Percentiles rank a stretch among this genome's conserved stretches.
Conservation (phyloP, 2,329 filamentous ascomycete species). For the Neurospora sp. region DNA sequence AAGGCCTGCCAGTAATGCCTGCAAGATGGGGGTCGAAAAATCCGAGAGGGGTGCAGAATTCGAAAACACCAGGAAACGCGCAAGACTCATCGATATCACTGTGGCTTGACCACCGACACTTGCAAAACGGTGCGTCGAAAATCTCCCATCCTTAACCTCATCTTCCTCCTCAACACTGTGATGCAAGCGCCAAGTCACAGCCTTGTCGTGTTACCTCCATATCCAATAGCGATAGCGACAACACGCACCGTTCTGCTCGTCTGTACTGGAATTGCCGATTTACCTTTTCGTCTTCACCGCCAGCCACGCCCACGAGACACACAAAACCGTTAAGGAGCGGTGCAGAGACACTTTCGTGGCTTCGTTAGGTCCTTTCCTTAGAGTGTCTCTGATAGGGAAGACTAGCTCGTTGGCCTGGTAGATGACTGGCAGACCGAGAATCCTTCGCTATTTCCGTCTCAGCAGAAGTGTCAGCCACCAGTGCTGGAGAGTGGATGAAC, state of each 20-base stretch:
- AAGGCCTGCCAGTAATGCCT: not conserved
- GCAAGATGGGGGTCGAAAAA: not conserved
- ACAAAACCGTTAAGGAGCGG: not conserved
- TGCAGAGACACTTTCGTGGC: not conserved
- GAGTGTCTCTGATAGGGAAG: not conserved
- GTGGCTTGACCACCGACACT: not conserved
- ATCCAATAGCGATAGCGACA: not conserved
- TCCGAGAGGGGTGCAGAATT: not conserved
- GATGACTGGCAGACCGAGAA: not conserved
- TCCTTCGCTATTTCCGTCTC: not conserved
- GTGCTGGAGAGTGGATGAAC: not conserved
- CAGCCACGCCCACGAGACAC: not conserved
- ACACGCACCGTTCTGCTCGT: not conserved
- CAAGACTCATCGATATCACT: not conserved
- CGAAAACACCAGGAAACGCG: not conserved
- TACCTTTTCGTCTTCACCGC: not conserved
- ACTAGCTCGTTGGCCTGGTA: not conserved
- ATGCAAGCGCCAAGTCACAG: not conserved
- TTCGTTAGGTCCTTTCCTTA: not conserved
- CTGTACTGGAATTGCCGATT: not conserved
- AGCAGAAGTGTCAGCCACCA: not conserved
- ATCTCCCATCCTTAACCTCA: not conserved
- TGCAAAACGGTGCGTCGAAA: not conserved
- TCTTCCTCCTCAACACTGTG: not conserved
- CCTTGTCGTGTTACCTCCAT: not conserved